Base-by-base conservation (phyloP, 1,284 basidiomycete species). In the Ganoderma lucidum region DNA sequence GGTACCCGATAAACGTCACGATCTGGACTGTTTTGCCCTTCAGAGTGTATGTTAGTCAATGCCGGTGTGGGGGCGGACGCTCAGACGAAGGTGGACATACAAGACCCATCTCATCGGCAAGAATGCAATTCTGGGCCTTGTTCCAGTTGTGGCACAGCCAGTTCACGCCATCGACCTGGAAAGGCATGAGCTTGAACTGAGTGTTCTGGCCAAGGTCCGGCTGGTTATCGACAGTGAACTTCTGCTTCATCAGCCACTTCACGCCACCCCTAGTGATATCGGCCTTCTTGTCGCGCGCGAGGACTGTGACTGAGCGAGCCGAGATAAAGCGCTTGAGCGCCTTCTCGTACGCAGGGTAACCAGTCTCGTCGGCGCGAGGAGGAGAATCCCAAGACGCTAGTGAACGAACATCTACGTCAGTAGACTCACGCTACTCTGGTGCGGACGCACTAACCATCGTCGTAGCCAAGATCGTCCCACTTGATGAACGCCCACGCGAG, bases 41-140 rank as follows among this genome's bases (percentile, higher is more conserved):
- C 44, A 70, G 19, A 45, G 44, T 74, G 70, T 70, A 67, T 62
- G 58, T 62, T 35, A 65, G 39, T 48, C 39, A 42, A 8, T 28
- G 35, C 8, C 35, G 4, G 62, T 67, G 28, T 65, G 42, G 37
- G 6, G 9, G n/a, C 12, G 55, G 9, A 19, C 53, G 9, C 19
- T 45, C 30, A 37, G 23, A 17, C n/a, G 15, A 44, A 80, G 0
- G 17, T 9, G 12, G 3, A 30, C 88, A 70, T 79, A 93, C 93
- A 74, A 97, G 81, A 65, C 96, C 96, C 97, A 99, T 99, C 81
- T 99, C 97, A 78, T 99, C 97, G 2, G 97, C 96, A n/a, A 99
- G 87, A 73, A 98, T 99, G 74, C 94, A 96, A 48, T 92, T 90
- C 72, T 96, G 95, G 58, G 87, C 86, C 73, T 90, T 91, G 88